phyloP scores from a whole-genome alignment of 2,329 filamentous ascomycete genomes.

The Cylindrodendrum hubeiense region DNA sequence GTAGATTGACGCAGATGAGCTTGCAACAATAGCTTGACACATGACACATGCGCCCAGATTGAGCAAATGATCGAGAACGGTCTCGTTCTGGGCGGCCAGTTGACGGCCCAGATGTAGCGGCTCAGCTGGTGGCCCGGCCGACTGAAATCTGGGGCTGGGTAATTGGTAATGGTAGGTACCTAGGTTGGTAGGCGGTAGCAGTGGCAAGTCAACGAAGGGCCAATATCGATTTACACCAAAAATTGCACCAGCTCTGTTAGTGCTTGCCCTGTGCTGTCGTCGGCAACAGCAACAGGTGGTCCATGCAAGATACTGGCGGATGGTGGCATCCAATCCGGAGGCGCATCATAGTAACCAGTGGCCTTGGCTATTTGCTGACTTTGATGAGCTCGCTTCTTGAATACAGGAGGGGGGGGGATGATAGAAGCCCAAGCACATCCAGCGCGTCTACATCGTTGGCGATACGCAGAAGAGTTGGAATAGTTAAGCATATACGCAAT shows the following conservation, averaged over 20 bases:
- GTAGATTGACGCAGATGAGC: constrained; percentile 4
- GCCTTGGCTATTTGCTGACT: constrained; percentile 20
- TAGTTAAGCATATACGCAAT: constrained; percentile 1
- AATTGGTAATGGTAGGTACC: not conserved
- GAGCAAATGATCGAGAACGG: constrained; percentile 22
- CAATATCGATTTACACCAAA: constrained; percentile 6
- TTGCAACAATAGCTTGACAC: constrained; percentile 8
- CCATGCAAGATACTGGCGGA: constrained; percentile 23
- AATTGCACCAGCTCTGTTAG: constrained; percentile 6
- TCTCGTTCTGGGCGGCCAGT: constrained; percentile 3
- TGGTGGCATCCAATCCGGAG: constrained; percentile 38
- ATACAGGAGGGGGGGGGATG: not conserved
- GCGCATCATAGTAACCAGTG: constrained; percentile 23
- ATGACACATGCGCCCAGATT: constrained; percentile 15
- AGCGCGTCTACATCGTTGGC: constrained; percentile 2
- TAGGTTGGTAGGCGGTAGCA: not conserved
- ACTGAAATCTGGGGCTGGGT: constrained; percentile 18
- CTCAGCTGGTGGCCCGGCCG: constrained; percentile 10
- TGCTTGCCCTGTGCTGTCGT: constrained; percentile 14
- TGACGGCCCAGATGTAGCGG: constrained; percentile 11
- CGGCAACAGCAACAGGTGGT: constrained; percentile 8
- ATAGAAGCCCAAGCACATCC: constrained; percentile 13
- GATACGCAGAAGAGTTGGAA: constrained; percentile 7
- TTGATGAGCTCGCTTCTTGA: constrained; percentile 15
- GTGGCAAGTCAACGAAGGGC: not conserved